phyloP scores from a whole-genome alignment of 2,329 filamentous ascomycete species.

The Aspergillus udagawae region DNA sequence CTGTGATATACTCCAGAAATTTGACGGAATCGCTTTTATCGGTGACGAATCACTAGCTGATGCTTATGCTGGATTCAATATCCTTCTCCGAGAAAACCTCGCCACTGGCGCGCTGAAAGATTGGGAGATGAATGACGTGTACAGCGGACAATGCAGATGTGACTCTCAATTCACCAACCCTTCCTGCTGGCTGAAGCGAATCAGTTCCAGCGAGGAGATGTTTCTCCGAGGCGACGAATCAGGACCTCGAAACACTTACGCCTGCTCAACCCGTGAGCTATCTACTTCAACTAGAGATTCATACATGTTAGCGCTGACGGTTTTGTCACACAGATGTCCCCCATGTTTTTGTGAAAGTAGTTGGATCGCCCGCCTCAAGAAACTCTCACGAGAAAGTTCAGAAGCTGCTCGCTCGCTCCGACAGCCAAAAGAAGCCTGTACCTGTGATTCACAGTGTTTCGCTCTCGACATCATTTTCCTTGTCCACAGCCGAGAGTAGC shows the following conservation, averaged over 20 bases:
- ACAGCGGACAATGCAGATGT: conserved; percentile 34
- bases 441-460: conserved; percentile 40
- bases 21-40: conserved; percentile 40
- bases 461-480: conserved; percentile 28
- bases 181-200: conserved; percentile 25
- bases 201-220: conserved; percentile 25
- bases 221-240: conserved; percentile 7
- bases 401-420: conserved; percentile 23
- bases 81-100: conserved; percentile 41
- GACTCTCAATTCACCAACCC: conserved; percentile 38
- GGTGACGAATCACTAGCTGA: conserved; percentile 39
- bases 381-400: conserved; percentile 28
- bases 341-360: conserved; percentile 35
- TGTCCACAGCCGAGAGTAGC: conserved; percentile 24
- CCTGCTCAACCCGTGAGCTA: conserved; percentile 19
- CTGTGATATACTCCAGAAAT: conserved; percentile 43
- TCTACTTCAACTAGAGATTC: background rate
- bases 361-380: conserved; percentile 27
- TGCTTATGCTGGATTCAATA: conserved; percentile 44
- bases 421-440: conserved; percentile 34
- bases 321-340: conserved; percentile 25
- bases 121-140: conserved; percentile 34
- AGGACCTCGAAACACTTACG: conserved; percentile 12
- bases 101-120: conserved; percentile 36
- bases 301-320: conserved; percentile 4